Conservation (phyloP, 2,329 filamentous ascomycete genomes). For the Diplodia seriata region DNA sequence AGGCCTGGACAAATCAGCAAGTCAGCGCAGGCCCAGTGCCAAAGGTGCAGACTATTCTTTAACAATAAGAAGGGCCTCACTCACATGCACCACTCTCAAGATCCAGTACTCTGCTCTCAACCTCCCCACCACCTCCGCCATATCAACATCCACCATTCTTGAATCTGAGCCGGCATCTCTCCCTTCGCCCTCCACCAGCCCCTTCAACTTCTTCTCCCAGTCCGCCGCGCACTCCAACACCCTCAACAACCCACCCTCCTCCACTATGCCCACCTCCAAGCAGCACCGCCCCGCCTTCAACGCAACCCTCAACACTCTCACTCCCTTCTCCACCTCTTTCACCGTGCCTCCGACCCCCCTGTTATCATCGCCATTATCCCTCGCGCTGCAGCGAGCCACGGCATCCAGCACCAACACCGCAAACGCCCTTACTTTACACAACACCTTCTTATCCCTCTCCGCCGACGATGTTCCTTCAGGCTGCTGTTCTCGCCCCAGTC, state of each 20-base stretch:
- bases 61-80: slow-evolving; percentile 34
- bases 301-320: slow-evolving; percentile 70
- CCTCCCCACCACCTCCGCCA: slow-evolving; percentile 43
- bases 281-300: slow-evolving; percentile 70
- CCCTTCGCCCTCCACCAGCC: neutral
- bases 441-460: neutral
- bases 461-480: neutral
- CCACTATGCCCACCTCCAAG: slow-evolving; percentile 64
- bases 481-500: slow-evolving; percentile 49
- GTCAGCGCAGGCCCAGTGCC: slow-evolving; percentile 16
- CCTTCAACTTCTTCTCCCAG: slow-evolving; percentile 49
- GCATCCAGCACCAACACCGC: slow-evolving; percentile 71
- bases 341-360: neutral
- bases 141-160: slow-evolving; percentile 32
- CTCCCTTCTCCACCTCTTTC: slow-evolving; percentile 36
- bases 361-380: neutral
- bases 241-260: slow-evolving; percentile 64
- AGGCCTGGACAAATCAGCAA: slow-evolving; percentile 62
- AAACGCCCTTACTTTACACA: slow-evolving; percentile 52
- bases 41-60: neutral
- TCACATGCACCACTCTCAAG: slow-evolving; percentile 71
- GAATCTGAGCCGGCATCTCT: slow-evolving; percentile 33
- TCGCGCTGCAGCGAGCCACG: neutral
- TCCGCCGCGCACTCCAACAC: slow-evolving; percentile 70
- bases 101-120: slow-evolving; percentile 69